Evolutionary conservation across 805 yeast species (phyloP).

Genomic region (Yueomyces sinensis): DNA sequence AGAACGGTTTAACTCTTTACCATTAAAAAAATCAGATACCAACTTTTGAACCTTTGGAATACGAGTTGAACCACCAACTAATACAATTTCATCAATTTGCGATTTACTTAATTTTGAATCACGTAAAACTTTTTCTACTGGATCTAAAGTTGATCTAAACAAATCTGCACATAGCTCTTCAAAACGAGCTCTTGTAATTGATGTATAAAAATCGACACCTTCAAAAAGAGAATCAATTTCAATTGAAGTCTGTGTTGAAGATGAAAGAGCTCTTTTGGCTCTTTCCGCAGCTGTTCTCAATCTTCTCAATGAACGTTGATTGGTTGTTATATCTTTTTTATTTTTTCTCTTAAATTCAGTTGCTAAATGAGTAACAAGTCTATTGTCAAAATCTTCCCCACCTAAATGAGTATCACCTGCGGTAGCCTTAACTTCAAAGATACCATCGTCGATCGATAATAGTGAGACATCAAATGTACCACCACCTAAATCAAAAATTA

Average conservation of each 20-base stretch:
- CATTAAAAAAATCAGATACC: slow-evolving; percentile 92
- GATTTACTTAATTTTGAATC: slow-evolving; percentile 88
- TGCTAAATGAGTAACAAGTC: slow-evolving; percentile 82
- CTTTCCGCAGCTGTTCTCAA: slow-evolving; percentile 97
- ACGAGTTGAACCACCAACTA: slow-evolving; percentile 98
- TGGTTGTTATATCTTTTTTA: slow-evolving; percentile 78
- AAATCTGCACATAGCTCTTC: slow-evolving; percentile 91
- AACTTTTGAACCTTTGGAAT: slow-evolving; percentile 94
- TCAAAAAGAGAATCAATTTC: slow-evolving; percentile 92
- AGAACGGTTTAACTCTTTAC: slow-evolving; percentile 93
- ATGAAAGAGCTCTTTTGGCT: slow-evolving; percentile 95
- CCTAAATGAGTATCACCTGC: slow-evolving; percentile 65
- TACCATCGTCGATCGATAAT: slow-evolving; percentile 88
- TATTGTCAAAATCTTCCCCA: slow-evolving; percentile 96
- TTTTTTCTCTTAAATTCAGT: slow-evolving; percentile 91
- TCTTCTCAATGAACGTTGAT: slow-evolving; percentile 95
- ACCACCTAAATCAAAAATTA: slow-evolving; percentile 93
- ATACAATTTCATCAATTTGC: slow-evolving; percentile 79
- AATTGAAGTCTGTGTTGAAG: slow-evolving; percentile 87
- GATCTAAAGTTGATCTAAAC: slow-evolving; percentile 88
- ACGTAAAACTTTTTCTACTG: slow-evolving; percentile 88
- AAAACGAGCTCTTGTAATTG: slow-evolving; percentile 93
- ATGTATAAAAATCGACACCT: slow-evolving; percentile 94
- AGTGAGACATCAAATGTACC: slow-evolving; percentile 96
- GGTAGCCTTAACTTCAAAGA: slow-evolving; percentile 91